Conservation (phyloP, 176 grass and related monocot species). For the bread wheat (Triticum aestivum) region IWGSC_CS_RefSeq_v2.1 NC_057807.1:681428004-681428503, state of each 20-base stretch:
- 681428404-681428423: conserved; percentile 43
- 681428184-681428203: conserved; percentile 53
- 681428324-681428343: conserved; percentile 47
- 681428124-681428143: conserved; percentile 46
- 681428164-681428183: conserved; percentile 50
- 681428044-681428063: not conserved
- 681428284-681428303: conserved; percentile 49
- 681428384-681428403: conserved; percentile 41
- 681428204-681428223: conserved; percentile 49
- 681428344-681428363: conserved; percentile 46
- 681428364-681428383: conserved; percentile 41
- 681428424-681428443: conserved; percentile 45
- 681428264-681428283: conserved; percentile 48
- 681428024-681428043: not conserved
- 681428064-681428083: not conserved
- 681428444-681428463: conserved; percentile 44
- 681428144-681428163: conserved; percentile 48
- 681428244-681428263: conserved; percentile 37
- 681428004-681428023: conserved; percentile 53
- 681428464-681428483: conserved; percentile 44
- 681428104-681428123: conserved; percentile 27
- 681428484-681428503: conserved; percentile 46
- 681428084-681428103: conserved; percentile 16
- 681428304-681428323: conserved; percentile 53
- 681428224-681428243: conserved; percentile 49